These are phyloP conservation scores for Nigrospora sphaerica DNA, from an alignment of 2,329 filamentous ascomycete species.

Conservation along the genomic window DNA sequence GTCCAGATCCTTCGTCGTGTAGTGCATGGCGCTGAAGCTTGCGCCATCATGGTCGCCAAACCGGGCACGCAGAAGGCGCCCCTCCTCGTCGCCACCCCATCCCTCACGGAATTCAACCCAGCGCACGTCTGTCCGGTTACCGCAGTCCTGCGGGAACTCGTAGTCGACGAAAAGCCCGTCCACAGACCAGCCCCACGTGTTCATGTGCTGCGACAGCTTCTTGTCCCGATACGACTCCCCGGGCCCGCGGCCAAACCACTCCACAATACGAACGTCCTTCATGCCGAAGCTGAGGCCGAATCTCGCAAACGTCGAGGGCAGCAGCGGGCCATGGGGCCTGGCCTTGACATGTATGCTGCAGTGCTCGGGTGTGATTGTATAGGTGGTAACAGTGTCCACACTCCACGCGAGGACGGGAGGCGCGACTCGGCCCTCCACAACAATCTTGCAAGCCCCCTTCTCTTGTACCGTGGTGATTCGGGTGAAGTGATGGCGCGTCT, in stretches of 20 bases:
- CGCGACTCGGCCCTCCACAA: constrained; percentile 46
- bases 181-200: constrained; percentile 39
- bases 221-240: constrained; percentile 62
- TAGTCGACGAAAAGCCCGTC: constrained; percentile 52
- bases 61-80: constrained; percentile 31
- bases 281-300: constrained; percentile 51
- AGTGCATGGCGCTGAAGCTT: constrained; percentile 51
- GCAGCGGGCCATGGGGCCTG: constrained; percentile 36
- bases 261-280: constrained; percentile 27
- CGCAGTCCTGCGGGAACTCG: constrained; percentile 62
- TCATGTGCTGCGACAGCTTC: constrained; percentile 52
- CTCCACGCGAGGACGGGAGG: constrained; percentile 59
- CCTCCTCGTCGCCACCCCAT: constrained; percentile 18
- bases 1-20: constrained; percentile 45
- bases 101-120: constrained; percentile 44
- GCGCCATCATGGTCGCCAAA: constrained; percentile 39
- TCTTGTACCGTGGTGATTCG: constrained; percentile 21
- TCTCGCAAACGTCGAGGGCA: constrained; percentile 53
- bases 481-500: constrained; percentile 35
- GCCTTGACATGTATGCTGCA: constrained; percentile 43
- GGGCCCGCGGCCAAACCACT: constrained; percentile 64
- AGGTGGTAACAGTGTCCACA: constrained; percentile 42
- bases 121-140: constrained; percentile 56
- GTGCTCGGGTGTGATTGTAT: constrained; percentile 42
- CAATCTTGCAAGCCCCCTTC: constrained; percentile 29